Percentiles rank a stretch among this genome's conserved stretches.
Conservation (phyloP, 176 grass and related monocot genomes). For the Eremochloa ophiuroides region DNA sequence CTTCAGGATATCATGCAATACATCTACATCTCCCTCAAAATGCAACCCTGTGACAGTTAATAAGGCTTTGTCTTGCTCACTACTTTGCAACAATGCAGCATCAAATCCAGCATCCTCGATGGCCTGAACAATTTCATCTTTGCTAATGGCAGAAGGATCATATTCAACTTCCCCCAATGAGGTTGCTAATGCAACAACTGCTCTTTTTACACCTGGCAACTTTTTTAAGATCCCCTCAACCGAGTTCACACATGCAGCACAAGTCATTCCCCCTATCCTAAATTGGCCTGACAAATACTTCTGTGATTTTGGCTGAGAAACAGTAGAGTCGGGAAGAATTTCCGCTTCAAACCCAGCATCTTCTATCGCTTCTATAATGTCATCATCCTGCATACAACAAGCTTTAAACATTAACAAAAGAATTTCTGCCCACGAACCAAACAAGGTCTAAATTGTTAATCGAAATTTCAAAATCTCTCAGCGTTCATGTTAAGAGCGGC, state of each 20-base stretch:
- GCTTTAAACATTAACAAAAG: conserved; percentile 5
- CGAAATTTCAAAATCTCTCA: neutral
- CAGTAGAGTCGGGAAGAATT: conserved; percentile 64
- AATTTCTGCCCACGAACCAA: too few species aligned
- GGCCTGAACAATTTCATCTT: conserved; percentile 75
- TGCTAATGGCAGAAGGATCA: conserved; percentile 55
- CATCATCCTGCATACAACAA: conserved; percentile 69
- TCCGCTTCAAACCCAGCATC: conserved; percentile 92
- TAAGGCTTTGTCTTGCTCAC: conserved; percentile 68
- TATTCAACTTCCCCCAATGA: conserved; percentile 84
- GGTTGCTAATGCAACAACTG: conserved; percentile 78
- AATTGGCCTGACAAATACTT: conserved; percentile 80
- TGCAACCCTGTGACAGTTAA: conserved; percentile 50
- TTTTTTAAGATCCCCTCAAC: conserved; percentile 83
- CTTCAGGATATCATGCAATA: conserved; percentile 51
- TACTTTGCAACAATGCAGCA: conserved; percentile 71
- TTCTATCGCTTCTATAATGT: conserved; percentile 83
- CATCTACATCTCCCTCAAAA: conserved; percentile 48
- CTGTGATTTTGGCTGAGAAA: conserved; percentile 54
- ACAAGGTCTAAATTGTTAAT: too few species aligned
- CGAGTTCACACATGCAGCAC: conserved; percentile 88
- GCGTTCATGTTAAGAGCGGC: neutral
- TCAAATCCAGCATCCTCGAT: conserved; percentile 98
- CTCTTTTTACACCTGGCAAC: conserved; percentile 77
- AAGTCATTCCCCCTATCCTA: conserved; percentile 93